A percentile compares a stretch with the other conserved stretches of the same genome.
These are phyloP conservation scores for Thermothelomyces thermophilus DNA, from an alignment of 2,329 filamentous ascomycete species.

Conservation along the genomic window DNA sequence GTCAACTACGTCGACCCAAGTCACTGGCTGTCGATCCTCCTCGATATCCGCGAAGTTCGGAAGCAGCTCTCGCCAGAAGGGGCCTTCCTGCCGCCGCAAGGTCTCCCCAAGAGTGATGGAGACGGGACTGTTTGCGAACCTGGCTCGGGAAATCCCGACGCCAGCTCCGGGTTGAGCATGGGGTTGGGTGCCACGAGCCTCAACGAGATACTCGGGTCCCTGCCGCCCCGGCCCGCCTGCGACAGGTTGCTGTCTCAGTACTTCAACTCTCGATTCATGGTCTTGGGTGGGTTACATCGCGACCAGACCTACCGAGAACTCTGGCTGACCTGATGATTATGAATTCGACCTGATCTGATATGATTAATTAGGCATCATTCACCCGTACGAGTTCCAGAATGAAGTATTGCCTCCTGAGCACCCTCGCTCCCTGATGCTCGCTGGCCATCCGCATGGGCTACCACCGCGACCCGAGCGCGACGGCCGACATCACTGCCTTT, in stretches of 20 bases:
- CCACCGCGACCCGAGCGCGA: slow-evolving; percentile 34
- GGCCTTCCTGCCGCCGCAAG: neutral
- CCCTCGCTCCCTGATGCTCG: too few relatives aligned
- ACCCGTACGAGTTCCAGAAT: slow-evolving; percentile 3
- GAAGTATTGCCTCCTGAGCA: slow-evolving; percentile 15
- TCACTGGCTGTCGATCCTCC: slow-evolving; percentile 4
- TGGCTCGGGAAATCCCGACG: too few relatives aligned
- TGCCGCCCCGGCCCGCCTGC: neutral
- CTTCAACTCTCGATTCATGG: slow-evolving; percentile 25
- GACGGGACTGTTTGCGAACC: too few relatives aligned
- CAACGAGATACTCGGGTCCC: neutral
- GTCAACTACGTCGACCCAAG: slow-evolving; percentile 1
- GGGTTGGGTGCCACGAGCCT: neutral
- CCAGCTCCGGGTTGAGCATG: neutral
- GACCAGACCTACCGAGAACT: too few relatives aligned
- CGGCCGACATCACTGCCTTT: slow-evolving; percentile 31
- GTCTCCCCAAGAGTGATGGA: too few relatives aligned
- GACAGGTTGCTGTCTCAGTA: slow-evolving; percentile 30
- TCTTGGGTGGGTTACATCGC: slow-evolving; percentile 20
- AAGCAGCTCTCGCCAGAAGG: slow-evolving; percentile 1
- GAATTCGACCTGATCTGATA: too few relatives aligned
- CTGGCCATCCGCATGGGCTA: slow-evolving; percentile 38
- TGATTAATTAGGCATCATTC: neutral
- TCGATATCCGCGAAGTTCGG: slow-evolving; percentile 3
- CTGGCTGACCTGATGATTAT: too few relatives aligned